Percentiles rank a stretch among this genome's conserved stretches.
Evolutionary conservation across 306 rosid genomes (phyloP).

Genomic region (Acacia confusa): DNA sequence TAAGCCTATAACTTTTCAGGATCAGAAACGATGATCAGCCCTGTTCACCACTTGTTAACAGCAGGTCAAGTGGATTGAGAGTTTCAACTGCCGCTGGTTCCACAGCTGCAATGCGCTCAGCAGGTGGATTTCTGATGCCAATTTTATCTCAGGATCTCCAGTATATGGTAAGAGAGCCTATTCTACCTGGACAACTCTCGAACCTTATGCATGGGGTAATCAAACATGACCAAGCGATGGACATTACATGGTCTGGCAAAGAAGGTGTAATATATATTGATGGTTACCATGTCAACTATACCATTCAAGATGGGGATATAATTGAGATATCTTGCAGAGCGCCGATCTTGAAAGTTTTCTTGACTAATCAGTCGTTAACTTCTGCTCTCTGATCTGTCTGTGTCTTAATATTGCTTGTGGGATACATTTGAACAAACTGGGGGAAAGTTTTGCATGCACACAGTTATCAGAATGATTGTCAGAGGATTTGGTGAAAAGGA

Average conservation of each 20-base stretch:
- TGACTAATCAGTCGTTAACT: constrained; percentile 50
- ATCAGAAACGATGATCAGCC: constrained; percentile 50
- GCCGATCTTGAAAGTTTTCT: constrained; percentile 67
- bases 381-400: neutral
- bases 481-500: constrained; percentile 8
- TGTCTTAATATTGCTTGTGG: neutral
- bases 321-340: constrained; percentile 71
- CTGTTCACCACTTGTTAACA: constrained; percentile 48
- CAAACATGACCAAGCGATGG: constrained; percentile 48
- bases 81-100: constrained; percentile 92
- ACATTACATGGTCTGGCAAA: constrained; percentile 55
- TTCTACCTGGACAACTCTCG: constrained; percentile 43
- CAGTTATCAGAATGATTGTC: constrained; percentile 6
- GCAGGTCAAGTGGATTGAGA: constrained; percentile 90
- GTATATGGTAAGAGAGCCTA: constrained; percentile 93
- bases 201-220: constrained; percentile 63
- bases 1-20: constrained; percentile 48
- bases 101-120: constrained; percentile 93
- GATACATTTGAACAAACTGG: constrained; percentile 5
- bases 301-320: constrained; percentile 60
- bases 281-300: constrained; percentile 63
- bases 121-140: constrained; percentile 81
- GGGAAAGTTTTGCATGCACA: constrained; percentile 22
- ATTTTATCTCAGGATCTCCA: constrained; percentile 75
- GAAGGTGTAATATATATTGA: constrained; percentile 71